Conservation (phyloP, 257 asterid genomes). For the Ajuga chamaepitys region DNA sequence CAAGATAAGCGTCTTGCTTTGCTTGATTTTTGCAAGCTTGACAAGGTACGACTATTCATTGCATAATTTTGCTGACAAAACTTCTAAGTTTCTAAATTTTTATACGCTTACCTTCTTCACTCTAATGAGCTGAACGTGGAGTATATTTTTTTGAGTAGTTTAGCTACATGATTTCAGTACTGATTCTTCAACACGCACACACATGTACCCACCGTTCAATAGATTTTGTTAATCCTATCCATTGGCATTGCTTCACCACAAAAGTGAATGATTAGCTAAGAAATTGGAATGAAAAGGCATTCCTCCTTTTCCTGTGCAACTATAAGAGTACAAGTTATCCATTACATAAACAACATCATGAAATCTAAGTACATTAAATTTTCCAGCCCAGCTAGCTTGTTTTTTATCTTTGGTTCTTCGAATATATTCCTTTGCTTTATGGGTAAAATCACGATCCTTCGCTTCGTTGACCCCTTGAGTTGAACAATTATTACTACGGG, state of each 20-base stretch:
- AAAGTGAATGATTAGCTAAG: neutral
- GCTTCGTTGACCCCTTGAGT: neutral
- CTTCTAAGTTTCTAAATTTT: neutral
- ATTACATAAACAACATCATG: neutral
- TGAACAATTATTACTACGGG: neutral
- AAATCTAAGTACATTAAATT: neutral
- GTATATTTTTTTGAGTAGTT: too few species aligned
- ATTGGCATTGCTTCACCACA: too few species aligned
- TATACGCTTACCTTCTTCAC: neutral
- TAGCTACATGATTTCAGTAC: too few species aligned
- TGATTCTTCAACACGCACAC: too few species aligned
- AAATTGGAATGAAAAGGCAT: neutral
- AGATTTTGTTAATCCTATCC: too few species aligned
- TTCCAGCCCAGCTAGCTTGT: neutral
- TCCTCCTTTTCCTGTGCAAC: neutral
- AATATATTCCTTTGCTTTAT: neutral
- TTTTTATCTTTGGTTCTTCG: too few species aligned
- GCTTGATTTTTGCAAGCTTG: constrained; percentile 78
- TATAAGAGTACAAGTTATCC: neutral
- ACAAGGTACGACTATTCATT: constrained; percentile 45
- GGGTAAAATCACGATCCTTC: neutral
- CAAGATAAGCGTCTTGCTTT: constrained; percentile 74
- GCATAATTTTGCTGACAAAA: neutral
- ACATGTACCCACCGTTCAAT: too few species aligned
- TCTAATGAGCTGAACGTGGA: neutral